Evolutionary conservation across 768 basidiomycete species (phyloP), one percentile per base, ranked within the genome.

Genomic region (Lactarius tabidus): DNA sequence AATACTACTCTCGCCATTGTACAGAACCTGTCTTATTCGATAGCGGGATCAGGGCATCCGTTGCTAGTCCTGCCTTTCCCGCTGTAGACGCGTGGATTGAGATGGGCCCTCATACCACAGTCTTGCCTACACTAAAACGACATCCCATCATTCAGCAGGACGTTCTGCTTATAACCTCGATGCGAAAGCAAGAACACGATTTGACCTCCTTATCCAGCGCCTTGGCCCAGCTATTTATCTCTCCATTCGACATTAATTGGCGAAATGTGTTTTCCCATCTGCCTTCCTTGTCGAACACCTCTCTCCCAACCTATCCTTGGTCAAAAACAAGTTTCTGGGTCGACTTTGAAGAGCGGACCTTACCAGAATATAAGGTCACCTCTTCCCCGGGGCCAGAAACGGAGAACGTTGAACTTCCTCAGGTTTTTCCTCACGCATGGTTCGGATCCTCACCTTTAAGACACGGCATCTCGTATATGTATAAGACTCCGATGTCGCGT

Each of bases 221-320:
- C 33, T 74, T 90, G 20, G 73, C 81, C 29, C 77, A 76, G 39
- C 70, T 91, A 12, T 89, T 84, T 71, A 69, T 71, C 4, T 79
- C 78, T 10, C 69, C 72, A 28, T 65, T 78, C 51, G 60, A 72
- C 1, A 63, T 90, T n/a, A 66, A 77, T 33, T 90, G 89, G 89
- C 77, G 84, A 23, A 72, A 75, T 3, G 77, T 83, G 7, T 90
- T 85, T 69, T 70, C 77, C 0, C 80, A 84, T 63, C 62, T 85
- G 7, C 73, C 75, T 10, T 73, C 75, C 3, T 43, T 66, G 10
- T 64, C 66, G 33, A 82, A 83, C 65, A 69, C 81, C n/a, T 80
- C 79, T 64, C 73, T 90, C 14, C 89, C 89, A 0, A 75, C 80
- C 4, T 91, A 90, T 72, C 87, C 88, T 1, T 88, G 89, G 68